These are phyloP conservation scores for Ustilago hordei DNA, from an alignment of 1,284 basidiomycete species.

Conservation along the genomic window DNA sequence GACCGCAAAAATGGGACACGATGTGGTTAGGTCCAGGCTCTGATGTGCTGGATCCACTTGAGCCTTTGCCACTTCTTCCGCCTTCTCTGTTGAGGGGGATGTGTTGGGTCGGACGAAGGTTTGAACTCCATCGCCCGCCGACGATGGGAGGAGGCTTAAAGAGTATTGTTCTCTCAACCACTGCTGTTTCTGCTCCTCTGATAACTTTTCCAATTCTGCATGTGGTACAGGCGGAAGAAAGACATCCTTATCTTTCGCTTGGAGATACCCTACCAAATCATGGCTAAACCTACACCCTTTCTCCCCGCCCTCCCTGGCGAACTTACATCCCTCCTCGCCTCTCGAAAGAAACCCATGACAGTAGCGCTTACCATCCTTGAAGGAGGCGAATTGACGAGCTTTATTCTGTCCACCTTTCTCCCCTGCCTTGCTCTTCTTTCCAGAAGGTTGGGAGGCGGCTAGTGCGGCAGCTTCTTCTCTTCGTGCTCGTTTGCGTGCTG, in stretches of 20 bases:
- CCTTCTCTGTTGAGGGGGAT: conserved; percentile 62
- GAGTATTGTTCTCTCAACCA: conserved; percentile 54
- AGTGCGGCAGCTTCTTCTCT: conserved; percentile 44
- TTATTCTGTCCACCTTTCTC: conserved; percentile 59
- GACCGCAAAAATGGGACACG: conserved; percentile 80
- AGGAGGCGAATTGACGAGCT: conserved; percentile 25
- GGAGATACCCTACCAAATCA: conserved; percentile 81
- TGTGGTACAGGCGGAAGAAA: conserved; percentile 67
- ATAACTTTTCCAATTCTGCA: conserved; percentile 15
- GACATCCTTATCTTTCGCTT: conserved; percentile 81
- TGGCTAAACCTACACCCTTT: conserved; percentile 80
- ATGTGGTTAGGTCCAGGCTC: conserved; percentile 74
- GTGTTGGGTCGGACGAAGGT: conserved; percentile 38
- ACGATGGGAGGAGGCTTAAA: conserved; percentile 15
- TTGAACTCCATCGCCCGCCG: conserved; percentile 9
- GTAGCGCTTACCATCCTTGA: conserved; percentile 36
- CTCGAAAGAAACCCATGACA: conserved; percentile 36
- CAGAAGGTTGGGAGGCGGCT: conserved; percentile 21
- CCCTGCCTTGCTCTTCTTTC: conserved; percentile 32
- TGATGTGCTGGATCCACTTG: conserved; percentile 48
- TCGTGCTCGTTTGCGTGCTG: conserved; percentile 42
- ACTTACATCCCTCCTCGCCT: conserved; percentile 43
- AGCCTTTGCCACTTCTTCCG: not conserved
- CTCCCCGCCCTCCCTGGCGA: conserved; percentile 22
- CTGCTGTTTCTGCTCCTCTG: conserved; percentile 10